These are phyloP conservation scores for Rhizopogon vinicolor DNA, from an alignment of 768 basidiomycete species.

Conservation along the genomic window DNA sequence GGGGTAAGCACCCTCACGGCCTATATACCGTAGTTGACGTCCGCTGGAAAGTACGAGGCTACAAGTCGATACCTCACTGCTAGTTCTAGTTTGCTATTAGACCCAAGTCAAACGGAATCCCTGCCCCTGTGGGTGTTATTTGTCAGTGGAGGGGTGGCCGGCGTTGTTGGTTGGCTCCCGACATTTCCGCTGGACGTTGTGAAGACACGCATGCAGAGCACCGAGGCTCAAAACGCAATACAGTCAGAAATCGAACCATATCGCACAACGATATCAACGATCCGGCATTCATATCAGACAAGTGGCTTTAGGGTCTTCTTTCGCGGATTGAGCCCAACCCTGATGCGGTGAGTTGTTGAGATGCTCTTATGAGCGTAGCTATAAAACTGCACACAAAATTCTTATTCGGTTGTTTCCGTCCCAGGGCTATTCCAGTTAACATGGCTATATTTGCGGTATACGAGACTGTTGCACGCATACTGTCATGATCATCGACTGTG, in stretches of 20 bases:
- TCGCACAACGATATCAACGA: slow-evolving; percentile 53
- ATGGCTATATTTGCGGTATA: slow-evolving; percentile 79
- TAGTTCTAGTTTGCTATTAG: slow-evolving; percentile 32
- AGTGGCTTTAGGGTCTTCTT: slow-evolving; percentile 74
- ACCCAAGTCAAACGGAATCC: slow-evolving; percentile 36
- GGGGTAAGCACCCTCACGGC: slow-evolving; percentile 41
- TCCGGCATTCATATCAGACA: slow-evolving; percentile 50
- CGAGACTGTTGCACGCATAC: slow-evolving; percentile 48
- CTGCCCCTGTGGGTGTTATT: slow-evolving; percentile 56
- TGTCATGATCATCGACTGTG: slow-evolving; percentile 18
- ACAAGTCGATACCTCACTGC: slow-evolving; percentile 47
- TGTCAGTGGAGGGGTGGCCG: slow-evolving; percentile 72
- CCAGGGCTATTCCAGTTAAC: slow-evolving; percentile 79
- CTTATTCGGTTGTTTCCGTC: not conserved
- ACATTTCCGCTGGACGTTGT: slow-evolving; percentile 90
- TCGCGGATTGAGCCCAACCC: slow-evolving; percentile 71
- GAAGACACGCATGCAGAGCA: slow-evolving; percentile 83
- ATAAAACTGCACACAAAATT: not conserved
- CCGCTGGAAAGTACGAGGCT: slow-evolving; percentile 51
- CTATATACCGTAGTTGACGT: slow-evolving; percentile 1
- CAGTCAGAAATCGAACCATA: slow-evolving; percentile 43
- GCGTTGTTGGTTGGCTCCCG: slow-evolving; percentile 68
- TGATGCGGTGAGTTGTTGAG: slow-evolving; percentile 53
- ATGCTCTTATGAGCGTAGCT: not conserved
- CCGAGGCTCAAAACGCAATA: slow-evolving; percentile 2